Conservation (phyloP, 2,329 filamentous ascomycete species). For the Hypoxylon sp. region DNA sequence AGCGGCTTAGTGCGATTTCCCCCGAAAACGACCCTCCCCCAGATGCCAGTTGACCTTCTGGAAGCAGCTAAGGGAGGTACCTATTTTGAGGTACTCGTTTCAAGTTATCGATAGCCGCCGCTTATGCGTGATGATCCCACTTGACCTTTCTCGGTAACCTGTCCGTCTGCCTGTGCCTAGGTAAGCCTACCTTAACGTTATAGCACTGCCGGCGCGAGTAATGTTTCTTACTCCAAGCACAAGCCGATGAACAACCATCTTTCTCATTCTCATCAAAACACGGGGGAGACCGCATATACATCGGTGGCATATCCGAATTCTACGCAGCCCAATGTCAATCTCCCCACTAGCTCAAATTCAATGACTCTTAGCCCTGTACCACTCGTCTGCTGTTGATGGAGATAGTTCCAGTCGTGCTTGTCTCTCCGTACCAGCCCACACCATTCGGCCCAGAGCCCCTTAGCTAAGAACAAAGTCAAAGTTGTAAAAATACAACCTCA, state of each 20-base stretch:
- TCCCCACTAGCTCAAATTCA: conserved; percentile 23
- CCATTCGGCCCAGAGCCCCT: conserved; percentile 11
- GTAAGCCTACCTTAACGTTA: not conserved
- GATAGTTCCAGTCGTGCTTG: conserved; percentile 39
- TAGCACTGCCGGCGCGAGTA: not conserved
- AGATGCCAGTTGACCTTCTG: not conserved
- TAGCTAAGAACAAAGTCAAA: conserved; percentile 48
- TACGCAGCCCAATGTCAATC: conserved; percentile 20
- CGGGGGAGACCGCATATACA: conserved; percentile 12
- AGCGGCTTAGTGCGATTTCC: conserved; percentile 10
- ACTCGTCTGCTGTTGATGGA: conserved; percentile 37
- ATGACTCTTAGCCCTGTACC: conserved; percentile 35
- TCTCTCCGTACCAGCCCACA: conserved; percentile 16
- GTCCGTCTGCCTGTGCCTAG: not conserved
- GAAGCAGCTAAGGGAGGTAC: not conserved
- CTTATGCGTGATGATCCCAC: no score
- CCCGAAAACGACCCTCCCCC: conserved; percentile 14
- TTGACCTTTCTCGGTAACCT: no score
- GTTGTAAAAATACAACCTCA: conserved; percentile 46
- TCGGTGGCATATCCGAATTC: conserved; percentile 29
- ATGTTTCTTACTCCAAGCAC: conserved; percentile 9
- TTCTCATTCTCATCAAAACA: conserved; percentile 14
- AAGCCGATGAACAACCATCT: conserved; percentile 18
- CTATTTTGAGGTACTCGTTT: conserved; percentile 4
- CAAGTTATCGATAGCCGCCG: conserved; percentile 25